A percentile compares a stretch with the other conserved stretches of the same genome.
Conservation (phyloP, 768 basidiomycete species). For the Lactifluus piperatus region DNA sequence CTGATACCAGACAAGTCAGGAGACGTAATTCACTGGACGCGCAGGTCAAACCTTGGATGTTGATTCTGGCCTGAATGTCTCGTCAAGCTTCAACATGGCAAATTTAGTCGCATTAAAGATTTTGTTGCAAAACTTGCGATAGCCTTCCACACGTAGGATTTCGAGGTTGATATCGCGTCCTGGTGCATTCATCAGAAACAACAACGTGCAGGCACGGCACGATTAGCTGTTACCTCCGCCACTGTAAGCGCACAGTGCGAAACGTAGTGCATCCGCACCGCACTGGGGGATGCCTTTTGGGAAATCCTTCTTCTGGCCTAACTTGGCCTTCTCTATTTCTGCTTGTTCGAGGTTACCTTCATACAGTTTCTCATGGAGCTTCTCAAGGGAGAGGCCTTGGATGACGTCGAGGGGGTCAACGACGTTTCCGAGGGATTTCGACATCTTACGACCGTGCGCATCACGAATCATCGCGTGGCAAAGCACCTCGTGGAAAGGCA, state of each 20-base stretch:
- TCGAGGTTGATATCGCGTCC: constrained; percentile 97
- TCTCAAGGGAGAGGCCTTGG: constrained; percentile 69
- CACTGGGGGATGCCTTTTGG: constrained; percentile 99
- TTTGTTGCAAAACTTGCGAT: constrained; percentile 99
- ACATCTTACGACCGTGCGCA: constrained; percentile 98
- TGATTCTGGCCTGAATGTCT: constrained; percentile 66
- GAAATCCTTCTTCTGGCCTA: constrained; percentile 98
- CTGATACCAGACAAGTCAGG: constrained; percentile 30
- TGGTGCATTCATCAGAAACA: constrained; percentile 24
- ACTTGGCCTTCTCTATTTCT: constrained; percentile 83
- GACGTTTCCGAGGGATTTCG: constrained; percentile 95
- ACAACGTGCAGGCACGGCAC: background rate
- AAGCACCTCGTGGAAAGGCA: constrained; percentile 93
- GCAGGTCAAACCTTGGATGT: constrained; percentile 48
- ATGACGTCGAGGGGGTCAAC: constrained; percentile 96
- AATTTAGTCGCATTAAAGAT: constrained; percentile 99
- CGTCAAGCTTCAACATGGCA: constrained; percentile 95
- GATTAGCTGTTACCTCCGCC: constrained; percentile 54
- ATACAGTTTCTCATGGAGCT: constrained; percentile 74
- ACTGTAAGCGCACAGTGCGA: constrained; percentile 92
- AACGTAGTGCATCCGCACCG: constrained; percentile 92
- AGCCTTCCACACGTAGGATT: constrained; percentile 92
- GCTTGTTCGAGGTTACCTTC: constrained; percentile 91
- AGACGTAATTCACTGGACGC: background rate
- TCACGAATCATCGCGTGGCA: constrained; percentile 99